These are phyloP conservation scores for Terana coerulea DNA, from an alignment of 768 basidiomycete genomes.

Conservation along the genomic window DNA sequence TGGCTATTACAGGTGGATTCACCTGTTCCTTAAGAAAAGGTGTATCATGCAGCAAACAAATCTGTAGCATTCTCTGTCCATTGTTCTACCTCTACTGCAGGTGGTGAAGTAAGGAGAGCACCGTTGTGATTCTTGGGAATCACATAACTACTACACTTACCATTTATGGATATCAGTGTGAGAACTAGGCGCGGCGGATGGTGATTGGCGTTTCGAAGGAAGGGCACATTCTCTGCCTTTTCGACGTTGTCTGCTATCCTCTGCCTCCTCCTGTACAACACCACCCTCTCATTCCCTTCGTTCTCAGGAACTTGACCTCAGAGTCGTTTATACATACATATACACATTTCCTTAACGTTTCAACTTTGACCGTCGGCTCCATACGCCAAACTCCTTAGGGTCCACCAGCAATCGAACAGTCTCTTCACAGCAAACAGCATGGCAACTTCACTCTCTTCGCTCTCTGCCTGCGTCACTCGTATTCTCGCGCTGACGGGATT, in stretches of 20 bases:
- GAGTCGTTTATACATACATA: conserved; percentile 9
- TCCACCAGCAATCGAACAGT: conserved; percentile 15
- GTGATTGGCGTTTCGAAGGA: conserved; percentile 14
- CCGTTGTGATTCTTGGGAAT: too few relatives aligned
- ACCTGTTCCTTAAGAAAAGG: too few relatives aligned
- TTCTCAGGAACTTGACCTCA: conserved; percentile 10
- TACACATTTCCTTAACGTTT: conserved; percentile 10
- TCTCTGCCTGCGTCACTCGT: conserved; percentile 94
- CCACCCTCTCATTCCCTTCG: conserved; percentile 19
- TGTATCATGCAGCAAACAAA: too few relatives aligned
- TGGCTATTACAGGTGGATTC: too few relatives aligned
- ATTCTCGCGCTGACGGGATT: conserved; percentile 93
- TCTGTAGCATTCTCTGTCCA: background rate
- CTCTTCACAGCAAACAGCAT: conserved; percentile 33
- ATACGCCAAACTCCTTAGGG: conserved; percentile 16
- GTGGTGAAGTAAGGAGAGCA: background rate
- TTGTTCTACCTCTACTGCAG: background rate
- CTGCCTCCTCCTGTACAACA: conserved; percentile 22
- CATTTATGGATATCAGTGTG: background rate
- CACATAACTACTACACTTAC: background rate
- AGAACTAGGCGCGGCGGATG: conserved; percentile 4
- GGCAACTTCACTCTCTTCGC: conserved; percentile 71
- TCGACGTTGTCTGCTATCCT: conserved; percentile 16
- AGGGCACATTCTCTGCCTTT: conserved; percentile 6
- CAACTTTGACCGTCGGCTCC: conserved; percentile 13